Percentiles rank a stretch among this genome's conserved stretches.
These are phyloP conservation scores for Cephaloascus fragrans DNA, from an alignment of 805 yeast genomes.

Conservation along the genomic window DNA sequence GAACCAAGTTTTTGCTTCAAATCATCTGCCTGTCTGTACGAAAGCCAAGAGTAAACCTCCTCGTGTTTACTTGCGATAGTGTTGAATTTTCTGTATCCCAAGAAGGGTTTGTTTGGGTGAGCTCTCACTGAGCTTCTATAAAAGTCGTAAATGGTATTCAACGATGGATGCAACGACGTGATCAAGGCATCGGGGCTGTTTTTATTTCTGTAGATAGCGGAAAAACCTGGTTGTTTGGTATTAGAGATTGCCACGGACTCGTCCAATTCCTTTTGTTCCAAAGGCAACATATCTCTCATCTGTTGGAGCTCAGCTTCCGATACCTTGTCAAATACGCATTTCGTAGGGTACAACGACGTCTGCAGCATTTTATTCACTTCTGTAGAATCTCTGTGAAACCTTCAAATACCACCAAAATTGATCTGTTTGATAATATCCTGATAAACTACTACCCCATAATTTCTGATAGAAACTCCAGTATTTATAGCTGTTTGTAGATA, in stretches of 20 bases:
- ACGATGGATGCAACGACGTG: slow-evolving; percentile 7
- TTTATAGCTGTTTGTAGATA: neutral
- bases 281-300: neutral
- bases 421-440: too few species aligned
- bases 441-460: too few species aligned
- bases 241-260: slow-evolving; percentile 11
- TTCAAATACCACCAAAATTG: too few species aligned
- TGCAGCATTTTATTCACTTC: neutral
- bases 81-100: neutral
- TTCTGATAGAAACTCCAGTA: neutral
- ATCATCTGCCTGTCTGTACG: neutral
- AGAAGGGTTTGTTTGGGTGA: neutral
- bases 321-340: neutral
- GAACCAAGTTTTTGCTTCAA: neutral
- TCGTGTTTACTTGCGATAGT: neutral
- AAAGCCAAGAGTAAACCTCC: neutral
- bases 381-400: neutral
- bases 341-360: neutral
- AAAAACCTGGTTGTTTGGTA: slow-evolving; percentile 13
- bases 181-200: neutral
- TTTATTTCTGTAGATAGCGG: slow-evolving; percentile 16
- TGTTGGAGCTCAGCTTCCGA: neutral
- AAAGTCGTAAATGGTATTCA: slow-evolving; percentile 17
- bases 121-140: slow-evolving; percentile 14
- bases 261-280: neutral